Percentiles rank a stretch among this genome's conserved stretches.
phyloP scores from a whole-genome alignment of 2,329 filamentous ascomycete species.

The Dactylonectria estremocensis region DNA sequence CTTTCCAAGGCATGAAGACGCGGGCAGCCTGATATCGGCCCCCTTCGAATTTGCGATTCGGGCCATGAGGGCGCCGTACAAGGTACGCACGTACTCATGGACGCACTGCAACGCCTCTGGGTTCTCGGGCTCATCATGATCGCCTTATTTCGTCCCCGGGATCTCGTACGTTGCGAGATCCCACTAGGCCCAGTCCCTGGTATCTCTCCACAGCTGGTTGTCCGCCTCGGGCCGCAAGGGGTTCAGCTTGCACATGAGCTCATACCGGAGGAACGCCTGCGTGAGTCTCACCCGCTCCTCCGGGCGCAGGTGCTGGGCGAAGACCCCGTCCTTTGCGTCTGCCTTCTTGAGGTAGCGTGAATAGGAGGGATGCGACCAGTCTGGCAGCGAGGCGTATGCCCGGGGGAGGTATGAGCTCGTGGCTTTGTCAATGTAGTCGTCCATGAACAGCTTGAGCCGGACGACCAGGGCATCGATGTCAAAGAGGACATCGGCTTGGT shows the following conservation, averaged over 20 bases:
- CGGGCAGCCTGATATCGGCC: neutral
- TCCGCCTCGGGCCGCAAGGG: neutral
- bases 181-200: neutral
- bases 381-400: conserved; percentile 17
- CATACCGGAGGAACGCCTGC: conserved; percentile 17
- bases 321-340: neutral
- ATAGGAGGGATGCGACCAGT: conserved; percentile 19
- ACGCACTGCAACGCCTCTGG: conserved; percentile 27
- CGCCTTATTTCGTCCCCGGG: neutral
- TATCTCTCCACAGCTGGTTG: neutral
- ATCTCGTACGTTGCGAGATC: neutral
- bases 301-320: conserved; percentile 6
- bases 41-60: neutral
- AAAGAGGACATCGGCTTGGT: neutral
- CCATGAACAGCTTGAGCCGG: conserved; percentile 10
- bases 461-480: neutral
- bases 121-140: neutral
- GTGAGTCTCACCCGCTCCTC: conserved; percentile 2
- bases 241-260: conserved; percentile 15
- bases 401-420: conserved; percentile 10
- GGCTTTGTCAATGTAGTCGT: conserved; percentile 29
- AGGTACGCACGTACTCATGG: conserved; percentile 28
- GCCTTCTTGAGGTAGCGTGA: neutral
- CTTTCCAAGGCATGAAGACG: neutral
- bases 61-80: conserved; percentile 20